These are phyloP conservation scores for Populus tremula DNA, from an alignment of 345 rosid genomes.

Conservation along the genomic window DNA sequence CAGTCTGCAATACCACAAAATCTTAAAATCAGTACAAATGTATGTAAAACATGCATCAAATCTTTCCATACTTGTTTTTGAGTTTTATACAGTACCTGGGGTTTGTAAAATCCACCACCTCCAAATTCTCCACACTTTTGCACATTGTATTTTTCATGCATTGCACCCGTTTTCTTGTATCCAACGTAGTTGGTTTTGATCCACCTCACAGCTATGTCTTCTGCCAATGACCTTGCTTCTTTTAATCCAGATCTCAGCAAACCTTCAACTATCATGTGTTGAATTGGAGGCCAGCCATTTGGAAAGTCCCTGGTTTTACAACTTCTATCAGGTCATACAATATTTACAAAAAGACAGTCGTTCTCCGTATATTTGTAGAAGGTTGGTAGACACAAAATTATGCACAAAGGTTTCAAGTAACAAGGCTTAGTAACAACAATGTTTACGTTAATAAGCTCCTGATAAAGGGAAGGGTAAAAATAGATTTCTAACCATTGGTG, in stretches of 20 bases:
- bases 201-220: conserved; percentile 75
- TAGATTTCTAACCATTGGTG: conserved; percentile 62
- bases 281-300: conserved; percentile 92
- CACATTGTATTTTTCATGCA: conserved; percentile 56
- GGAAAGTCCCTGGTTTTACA: conserved; percentile 73
- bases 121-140: conserved; percentile 52
- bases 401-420: neutral
- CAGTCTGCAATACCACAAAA: conserved; percentile 52
- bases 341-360: neutral
- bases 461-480: neutral
- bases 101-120: conserved; percentile 63
- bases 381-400: neutral
- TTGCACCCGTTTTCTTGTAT: conserved; percentile 52
- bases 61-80: no score
- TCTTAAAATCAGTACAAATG: neutral
- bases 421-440: neutral
- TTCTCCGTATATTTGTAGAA: neutral
- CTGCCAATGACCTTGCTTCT: conserved; percentile 62
- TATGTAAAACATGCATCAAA: neutral
- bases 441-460: neutral
- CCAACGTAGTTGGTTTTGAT: conserved; percentile 56
- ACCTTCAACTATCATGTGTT: conserved; percentile 77
- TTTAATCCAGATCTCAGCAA: conserved; percentile 46
- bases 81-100: conserved; percentile 47
- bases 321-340: neutral